These are phyloP conservation scores for Fusarium sulawesiense DNA, from an alignment of 2,329 filamentous ascomycete genomes.

Conservation along the genomic window DNA sequence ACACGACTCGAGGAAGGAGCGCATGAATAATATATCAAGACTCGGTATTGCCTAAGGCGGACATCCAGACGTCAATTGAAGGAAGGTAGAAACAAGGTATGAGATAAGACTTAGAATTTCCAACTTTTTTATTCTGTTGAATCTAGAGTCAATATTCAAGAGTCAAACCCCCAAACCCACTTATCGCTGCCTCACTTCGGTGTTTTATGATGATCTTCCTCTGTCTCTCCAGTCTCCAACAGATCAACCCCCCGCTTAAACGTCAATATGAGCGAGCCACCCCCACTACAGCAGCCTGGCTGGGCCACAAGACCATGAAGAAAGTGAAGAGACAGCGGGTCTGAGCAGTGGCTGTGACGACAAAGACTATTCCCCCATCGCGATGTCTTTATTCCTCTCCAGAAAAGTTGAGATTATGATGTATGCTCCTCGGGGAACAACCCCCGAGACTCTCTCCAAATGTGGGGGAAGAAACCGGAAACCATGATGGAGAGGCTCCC, in stretches of 20 bases:
- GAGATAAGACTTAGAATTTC: neutral
- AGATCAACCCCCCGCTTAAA: constrained; percentile 30
- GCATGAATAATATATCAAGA: constrained; percentile 11
- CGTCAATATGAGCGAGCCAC: constrained; percentile 43
- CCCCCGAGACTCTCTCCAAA: constrained; percentile 31
- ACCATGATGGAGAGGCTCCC: constrained; percentile 31
- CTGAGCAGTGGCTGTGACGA: constrained; percentile 25
- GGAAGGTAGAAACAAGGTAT: neutral
- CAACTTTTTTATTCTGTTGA: constrained; percentile 9
- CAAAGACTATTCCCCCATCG: constrained; percentile 5
- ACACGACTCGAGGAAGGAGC: neutral
- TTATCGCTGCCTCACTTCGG: constrained; percentile 22
- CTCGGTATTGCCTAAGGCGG: constrained; percentile 5
- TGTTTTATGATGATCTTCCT: constrained; percentile 29
- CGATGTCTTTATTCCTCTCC: constrained; percentile 1
- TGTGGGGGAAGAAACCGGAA: constrained; percentile 46
- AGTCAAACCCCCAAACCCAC: constrained; percentile 28
- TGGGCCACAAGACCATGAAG: constrained; percentile 12
- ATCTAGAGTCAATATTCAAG: neutral
- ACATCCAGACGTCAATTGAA: neutral
- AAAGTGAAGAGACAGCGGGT: constrained; percentile 24
- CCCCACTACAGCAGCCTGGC: constrained; percentile 35
- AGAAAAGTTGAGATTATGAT: neutral
- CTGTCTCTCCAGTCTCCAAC: constrained; percentile 2
- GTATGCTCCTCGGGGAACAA: constrained; percentile 24